These are phyloP conservation scores for Diplogelasinospora grovesii DNA, from an alignment of 495 filamentous ascomycete genomes.

Conservation along the genomic window DNA sequence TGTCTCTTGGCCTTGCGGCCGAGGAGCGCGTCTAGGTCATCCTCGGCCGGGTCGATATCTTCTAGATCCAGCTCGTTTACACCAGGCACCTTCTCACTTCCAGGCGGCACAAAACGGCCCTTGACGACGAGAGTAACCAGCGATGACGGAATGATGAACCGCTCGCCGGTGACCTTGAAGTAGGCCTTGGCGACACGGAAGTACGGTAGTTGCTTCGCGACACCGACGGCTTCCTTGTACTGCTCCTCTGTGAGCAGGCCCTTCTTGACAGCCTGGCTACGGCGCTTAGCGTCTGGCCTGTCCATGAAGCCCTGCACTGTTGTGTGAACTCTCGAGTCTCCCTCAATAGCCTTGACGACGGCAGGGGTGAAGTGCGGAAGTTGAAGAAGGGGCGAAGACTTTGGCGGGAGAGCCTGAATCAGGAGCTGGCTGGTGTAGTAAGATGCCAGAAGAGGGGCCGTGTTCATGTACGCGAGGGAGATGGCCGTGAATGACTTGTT, in stretches of 20 bases:
- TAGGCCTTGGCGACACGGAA: slow-evolving; percentile 88
- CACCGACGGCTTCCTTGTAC: slow-evolving; percentile 64
- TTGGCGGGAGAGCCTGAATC: slow-evolving; percentile 81
- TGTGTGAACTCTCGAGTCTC: slow-evolving; percentile 65
- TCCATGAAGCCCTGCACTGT: slow-evolving; percentile 84
- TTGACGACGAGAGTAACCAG: slow-evolving; percentile 93
- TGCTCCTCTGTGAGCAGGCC: slow-evolving; percentile 67
- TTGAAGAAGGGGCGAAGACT: slow-evolving; percentile 81
- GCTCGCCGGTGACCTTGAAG: slow-evolving; percentile 97
- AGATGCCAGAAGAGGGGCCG: slow-evolving; percentile 71
- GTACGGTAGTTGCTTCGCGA: slow-evolving; percentile 75
- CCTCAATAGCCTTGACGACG: slow-evolving; percentile 70
- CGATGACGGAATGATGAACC: slow-evolving; percentile 83
- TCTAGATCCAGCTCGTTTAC: slow-evolving; percentile 73
- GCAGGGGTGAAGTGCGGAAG: slow-evolving; percentile 78
- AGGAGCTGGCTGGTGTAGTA: slow-evolving; percentile 76
- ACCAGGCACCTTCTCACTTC: slow-evolving; percentile 61
- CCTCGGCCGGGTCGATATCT: slow-evolving; percentile 88
- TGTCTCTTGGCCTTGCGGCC: slow-evolving; percentile 64
- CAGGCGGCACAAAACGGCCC: slow-evolving; percentile 87
- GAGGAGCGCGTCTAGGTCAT: slow-evolving; percentile 80
- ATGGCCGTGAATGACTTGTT: slow-evolving; percentile 84
- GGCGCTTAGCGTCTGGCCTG: slow-evolving; percentile 65
- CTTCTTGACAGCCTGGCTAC: slow-evolving; percentile 58
- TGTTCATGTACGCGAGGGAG: slow-evolving; percentile 78